These are phyloP conservation scores for Trichopus zeylanicus DNA, from an alignment of 116 monocot species.

Conservation along the genomic window DNA sequence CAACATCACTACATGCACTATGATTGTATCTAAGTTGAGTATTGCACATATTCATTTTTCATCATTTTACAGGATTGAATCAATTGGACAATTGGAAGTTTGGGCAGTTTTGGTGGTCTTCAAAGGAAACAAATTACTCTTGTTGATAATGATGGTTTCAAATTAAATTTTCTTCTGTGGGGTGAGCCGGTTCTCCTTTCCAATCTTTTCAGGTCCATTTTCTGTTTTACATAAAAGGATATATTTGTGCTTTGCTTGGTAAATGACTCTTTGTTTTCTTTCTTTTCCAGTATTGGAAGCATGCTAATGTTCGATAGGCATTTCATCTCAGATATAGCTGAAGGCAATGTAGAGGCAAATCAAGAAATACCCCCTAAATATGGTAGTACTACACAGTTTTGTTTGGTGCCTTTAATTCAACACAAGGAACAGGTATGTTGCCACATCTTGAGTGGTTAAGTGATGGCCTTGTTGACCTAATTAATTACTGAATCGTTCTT, in stretches of 20 bases:
- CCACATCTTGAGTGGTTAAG: conserved; percentile 1
- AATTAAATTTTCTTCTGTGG: conserved; percentile 83
- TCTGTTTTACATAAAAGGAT: conserved; percentile 1
- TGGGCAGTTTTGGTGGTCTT: conserved; percentile 28
- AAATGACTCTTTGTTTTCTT: neutral
- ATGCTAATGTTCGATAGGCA: conserved; percentile 91
- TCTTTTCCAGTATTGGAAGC: conserved; percentile 70
- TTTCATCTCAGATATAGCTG: conserved; percentile 40
- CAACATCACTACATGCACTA: no score
- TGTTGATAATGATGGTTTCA: conserved; percentile 65
- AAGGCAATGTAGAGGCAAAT: conserved; percentile 21
- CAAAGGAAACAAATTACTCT: conserved; percentile 64
- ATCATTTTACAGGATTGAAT: conserved; percentile 54
- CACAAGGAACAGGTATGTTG: conserved; percentile 69
- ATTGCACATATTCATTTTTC: neutral
- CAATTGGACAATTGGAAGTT: conserved; percentile 58
- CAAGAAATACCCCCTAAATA: conserved; percentile 78
- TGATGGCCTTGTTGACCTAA: no score
- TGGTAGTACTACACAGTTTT: conserved; percentile 89
- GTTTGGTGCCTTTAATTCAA: conserved; percentile 71
- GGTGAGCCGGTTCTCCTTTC: conserved; percentile 86
- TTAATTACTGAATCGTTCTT: no score
- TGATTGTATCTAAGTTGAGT: neutral
- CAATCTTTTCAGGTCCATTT: conserved; percentile 71
- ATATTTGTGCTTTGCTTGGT: neutral